Conservation (phyloP, 2,329 filamentous ascomycete genomes). For the Keithomyces neogunnii region DNA sequence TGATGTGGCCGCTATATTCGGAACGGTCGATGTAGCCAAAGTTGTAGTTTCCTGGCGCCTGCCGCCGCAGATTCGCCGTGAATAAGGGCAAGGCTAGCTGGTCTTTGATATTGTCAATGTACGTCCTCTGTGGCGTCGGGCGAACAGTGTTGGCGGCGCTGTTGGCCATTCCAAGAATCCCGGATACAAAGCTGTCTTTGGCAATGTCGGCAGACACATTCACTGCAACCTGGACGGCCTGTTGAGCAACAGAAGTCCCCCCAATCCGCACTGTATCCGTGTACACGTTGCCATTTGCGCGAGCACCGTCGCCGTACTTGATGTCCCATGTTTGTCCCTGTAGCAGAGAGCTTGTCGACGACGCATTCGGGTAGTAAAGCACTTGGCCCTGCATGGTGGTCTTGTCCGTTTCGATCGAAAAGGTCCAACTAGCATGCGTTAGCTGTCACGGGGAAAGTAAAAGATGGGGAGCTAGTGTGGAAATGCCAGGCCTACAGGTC, state of each 20-base stretch:
- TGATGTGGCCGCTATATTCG: constrained; percentile 49
- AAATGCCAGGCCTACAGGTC: constrained; percentile 28
- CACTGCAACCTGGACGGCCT: constrained; percentile 58
- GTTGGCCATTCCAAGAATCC: constrained; percentile 26
- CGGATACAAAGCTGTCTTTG: constrained; percentile 24
- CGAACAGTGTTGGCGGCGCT: constrained; percentile 24
- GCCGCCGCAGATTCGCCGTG: constrained; percentile 25
- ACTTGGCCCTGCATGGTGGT: constrained; percentile 41
- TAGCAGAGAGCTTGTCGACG: constrained; percentile 34
- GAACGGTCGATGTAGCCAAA: constrained; percentile 43
- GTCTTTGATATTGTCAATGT: constrained; percentile 25
- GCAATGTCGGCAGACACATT: constrained; percentile 40
- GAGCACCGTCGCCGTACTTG: constrained; percentile 56
- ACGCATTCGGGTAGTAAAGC: constrained; percentile 44
- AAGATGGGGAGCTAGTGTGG: not conserved
- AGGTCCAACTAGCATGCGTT: constrained; percentile 50
- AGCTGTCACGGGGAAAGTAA: not conserved
- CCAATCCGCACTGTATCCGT: constrained; percentile 56
- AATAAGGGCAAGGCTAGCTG: constrained; percentile 24
- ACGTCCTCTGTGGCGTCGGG: constrained; percentile 23
- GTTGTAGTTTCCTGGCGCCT: constrained; percentile 27
- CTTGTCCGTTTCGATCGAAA: constrained; percentile 47
- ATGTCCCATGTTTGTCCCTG: constrained; percentile 44
- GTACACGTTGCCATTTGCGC: constrained; percentile 56
- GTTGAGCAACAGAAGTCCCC: constrained; percentile 45